phyloP scores from a whole-genome alignment of 345 rosid species.

The Boechera retrofracta region DNA sequence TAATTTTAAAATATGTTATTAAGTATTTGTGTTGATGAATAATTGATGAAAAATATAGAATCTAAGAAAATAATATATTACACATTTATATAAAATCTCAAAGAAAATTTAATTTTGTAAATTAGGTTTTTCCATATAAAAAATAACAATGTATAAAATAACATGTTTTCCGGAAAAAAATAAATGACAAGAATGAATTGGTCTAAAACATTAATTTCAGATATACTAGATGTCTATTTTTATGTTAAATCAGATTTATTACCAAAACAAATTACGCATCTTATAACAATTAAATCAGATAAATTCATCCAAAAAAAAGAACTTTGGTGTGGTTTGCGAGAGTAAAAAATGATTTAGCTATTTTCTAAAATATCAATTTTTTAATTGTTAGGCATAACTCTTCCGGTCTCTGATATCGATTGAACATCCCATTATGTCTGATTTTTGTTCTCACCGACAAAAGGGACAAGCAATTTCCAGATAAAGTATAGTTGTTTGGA shows the following conservation, averaged over 20 bases:
- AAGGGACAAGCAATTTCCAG: slow-evolving; percentile 3
- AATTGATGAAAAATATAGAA: no score
- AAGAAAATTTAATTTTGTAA: no score
- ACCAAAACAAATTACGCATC: neutral
- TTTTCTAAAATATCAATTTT: neutral
- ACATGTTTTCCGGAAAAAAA: no score
- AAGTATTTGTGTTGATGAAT: neutral
- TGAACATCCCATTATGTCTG: slow-evolving; percentile 18
- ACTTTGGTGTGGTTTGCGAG: neutral
- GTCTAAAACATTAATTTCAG: neutral
- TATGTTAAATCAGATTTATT: no score
- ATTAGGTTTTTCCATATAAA: no score
- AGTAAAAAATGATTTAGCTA: neutral
- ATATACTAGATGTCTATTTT: neutral
- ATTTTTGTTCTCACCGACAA: slow-evolving; percentile 35
- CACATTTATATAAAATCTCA: no score
- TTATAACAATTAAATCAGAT: no score
- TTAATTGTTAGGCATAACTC: neutral
- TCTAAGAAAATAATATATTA: no score
- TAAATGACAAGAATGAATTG: neutral
- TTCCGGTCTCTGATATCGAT: neutral
- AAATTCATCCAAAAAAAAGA: neutral
- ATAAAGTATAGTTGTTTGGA: neutral
- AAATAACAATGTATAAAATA: no score
- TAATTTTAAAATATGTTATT: no score